phyloP scores from a whole-genome alignment of 805 yeast species.

The Tetrapisispora taiwanensis region DNA sequence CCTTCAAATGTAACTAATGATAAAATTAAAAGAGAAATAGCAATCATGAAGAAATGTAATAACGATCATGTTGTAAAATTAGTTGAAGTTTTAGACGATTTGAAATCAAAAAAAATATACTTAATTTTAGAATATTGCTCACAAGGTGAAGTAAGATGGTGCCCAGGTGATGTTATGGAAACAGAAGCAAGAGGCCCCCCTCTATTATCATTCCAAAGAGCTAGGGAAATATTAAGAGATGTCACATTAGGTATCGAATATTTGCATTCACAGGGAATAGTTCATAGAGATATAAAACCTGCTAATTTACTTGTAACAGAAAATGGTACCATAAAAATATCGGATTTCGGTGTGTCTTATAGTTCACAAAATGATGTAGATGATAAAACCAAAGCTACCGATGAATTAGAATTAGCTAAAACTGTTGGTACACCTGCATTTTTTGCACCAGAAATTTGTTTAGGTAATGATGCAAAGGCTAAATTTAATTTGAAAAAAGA shows the following conservation, averaged over 20 bases:
- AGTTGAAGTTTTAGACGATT: constrained; percentile 81
- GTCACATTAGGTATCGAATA: constrained; percentile 84
- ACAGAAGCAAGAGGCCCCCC: constrained; percentile 45
- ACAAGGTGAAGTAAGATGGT: constrained; percentile 86
- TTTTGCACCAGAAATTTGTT: constrained; percentile 87
- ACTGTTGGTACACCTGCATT: constrained; percentile 98
- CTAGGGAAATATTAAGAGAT: constrained; percentile 68
- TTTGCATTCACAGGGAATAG: constrained; percentile 78
- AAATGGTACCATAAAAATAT: constrained; percentile 71
- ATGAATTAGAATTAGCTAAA: constrained; percentile 79
- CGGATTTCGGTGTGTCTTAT: constrained; percentile 95
- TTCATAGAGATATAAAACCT: constrained; percentile 93
- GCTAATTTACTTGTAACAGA: constrained; percentile 71
- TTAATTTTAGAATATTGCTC: constrained; percentile 83
- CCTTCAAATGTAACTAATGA: constrained; percentile 38
- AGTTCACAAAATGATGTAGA: constrained; percentile 11
- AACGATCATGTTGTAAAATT: constrained; percentile 90
- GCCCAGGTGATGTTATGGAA: constrained; percentile 32
- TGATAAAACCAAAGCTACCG: constrained; percentile 15
- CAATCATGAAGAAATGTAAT: constrained; percentile 82
- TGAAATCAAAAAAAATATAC: constrained; percentile 72
- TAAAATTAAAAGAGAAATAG: constrained; percentile 75
- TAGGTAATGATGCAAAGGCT: constrained; percentile 32
- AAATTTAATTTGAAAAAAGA: constrained; percentile 18
- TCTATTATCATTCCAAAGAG: constrained; percentile 51